phyloP scores from a whole-genome alignment of 2,329 filamentous ascomycete genomes.

The Ophioceras dolichostomum region DNA sequence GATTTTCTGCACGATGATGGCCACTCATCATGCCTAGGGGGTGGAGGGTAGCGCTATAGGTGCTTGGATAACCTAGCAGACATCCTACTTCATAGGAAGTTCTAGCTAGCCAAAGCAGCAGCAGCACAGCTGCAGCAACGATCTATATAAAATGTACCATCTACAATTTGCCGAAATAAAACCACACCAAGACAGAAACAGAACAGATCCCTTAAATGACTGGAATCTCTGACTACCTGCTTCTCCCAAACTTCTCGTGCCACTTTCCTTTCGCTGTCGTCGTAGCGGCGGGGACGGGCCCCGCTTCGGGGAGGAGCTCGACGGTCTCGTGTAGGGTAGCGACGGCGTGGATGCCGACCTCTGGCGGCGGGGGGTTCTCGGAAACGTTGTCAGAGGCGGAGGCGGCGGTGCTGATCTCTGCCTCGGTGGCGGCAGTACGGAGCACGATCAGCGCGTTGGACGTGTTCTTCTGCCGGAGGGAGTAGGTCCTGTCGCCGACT shows the following conservation, averaged over 20 bases:
- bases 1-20: too few species aligned
- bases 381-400: constrained; percentile 8
- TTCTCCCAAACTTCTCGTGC: constrained; percentile 45
- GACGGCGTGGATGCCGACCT: constrained; percentile 31
- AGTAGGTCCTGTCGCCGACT: constrained; percentile 39
- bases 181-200: too few species aligned
- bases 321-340: constrained; percentile 50
- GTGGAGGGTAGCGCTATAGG: too few species aligned
- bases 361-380: constrained; percentile 10
- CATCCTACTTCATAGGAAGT: too few species aligned
- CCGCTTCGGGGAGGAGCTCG: constrained; percentile 37
- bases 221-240: constrained; percentile 25
- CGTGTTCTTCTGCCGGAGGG: constrained; percentile 53
- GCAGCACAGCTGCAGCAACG: too few species aligned
- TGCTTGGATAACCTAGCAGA: not conserved
- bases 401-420: constrained; percentile 3
- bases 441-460: constrained; percentile 54
- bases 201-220: too few species aligned
- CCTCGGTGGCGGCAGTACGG: constrained; percentile 18
- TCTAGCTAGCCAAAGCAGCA: too few species aligned
- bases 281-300: constrained; percentile 14
- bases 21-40: too few species aligned
- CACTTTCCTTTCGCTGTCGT: constrained; percentile 35
- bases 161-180: too few species aligned
- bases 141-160: too few species aligned